Base-by-base conservation (phyloP, 2,329 filamentous ascomycete genomes). In the Myrmaecium sp. region DNA sequence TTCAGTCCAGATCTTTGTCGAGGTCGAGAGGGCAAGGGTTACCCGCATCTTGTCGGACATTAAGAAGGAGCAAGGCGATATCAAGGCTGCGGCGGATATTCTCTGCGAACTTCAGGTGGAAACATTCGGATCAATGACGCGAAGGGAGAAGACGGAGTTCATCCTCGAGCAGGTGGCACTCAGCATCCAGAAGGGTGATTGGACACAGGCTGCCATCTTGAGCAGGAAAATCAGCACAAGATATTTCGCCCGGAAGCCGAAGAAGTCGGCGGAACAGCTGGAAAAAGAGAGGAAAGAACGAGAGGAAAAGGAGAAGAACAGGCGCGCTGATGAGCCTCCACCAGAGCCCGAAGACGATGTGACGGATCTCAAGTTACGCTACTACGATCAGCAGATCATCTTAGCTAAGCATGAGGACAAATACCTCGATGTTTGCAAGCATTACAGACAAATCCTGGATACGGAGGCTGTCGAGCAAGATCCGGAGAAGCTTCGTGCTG, bases 31-130 rank as follows among this genome's bases (percentile, higher is more conserved):
- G 40, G 89, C 89, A 37, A 79, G 89, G 40, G 76, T 98, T 33
- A 98, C 89, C 43, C 82, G 77, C 49, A 91, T 93, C 38, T 66
- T 98, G 8, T 95, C 89, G 27, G 73, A 94, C 54, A 95, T 98
- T 64, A 95, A 95, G 66, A 94, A 92, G 58, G 61, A 79, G 37
- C 82, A 95, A 57, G 86, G 84, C 36, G 86, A 98, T 46, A 62
- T 93, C 45, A 82, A 80, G 49, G 74, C 81, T 4, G 89, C 89
- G 16, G 76, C 80, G 28, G 86, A 95, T 42, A 89, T 89, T 35
- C 68, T 98, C 19, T 98, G 89, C 57, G 89, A 98, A 60, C 66
- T 98, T 33, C 89, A 98, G 53, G 89, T 98, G 26, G 89, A 98
- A 65, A 98, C 89, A 0, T 98, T 98, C 52, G 89, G 89, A 6